These are phyloP conservation scores for Kodamaea suecica DNA, from an alignment of 1,139 yeast species.

Conservation along the genomic window DNA sequence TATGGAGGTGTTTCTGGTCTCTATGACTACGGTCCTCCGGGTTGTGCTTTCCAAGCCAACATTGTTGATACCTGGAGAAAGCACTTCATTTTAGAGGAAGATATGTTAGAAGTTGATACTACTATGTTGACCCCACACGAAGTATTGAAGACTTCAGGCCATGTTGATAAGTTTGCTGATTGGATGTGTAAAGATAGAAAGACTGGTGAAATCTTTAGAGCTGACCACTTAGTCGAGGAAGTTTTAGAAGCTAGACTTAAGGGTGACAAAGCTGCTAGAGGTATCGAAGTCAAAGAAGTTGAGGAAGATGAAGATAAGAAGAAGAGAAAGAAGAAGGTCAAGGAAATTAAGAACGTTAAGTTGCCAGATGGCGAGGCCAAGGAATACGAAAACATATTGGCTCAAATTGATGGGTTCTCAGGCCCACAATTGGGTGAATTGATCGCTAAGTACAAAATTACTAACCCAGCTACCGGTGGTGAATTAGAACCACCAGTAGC, in stretches of 20 bases:
- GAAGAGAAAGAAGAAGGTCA: constrained; percentile 82
- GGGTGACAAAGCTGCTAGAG: constrained; percentile 96
- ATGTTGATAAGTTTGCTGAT: constrained; percentile 97
- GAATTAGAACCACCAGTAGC: constrained; percentile 85
- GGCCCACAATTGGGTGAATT: constrained; percentile 91
- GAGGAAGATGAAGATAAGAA: constrained; percentile 52
- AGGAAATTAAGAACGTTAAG: constrained; percentile 86
- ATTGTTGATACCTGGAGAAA: constrained; percentile 95
- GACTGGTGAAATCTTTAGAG: constrained; percentile 97
- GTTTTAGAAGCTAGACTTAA: constrained; percentile 92
- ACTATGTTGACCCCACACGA: constrained; percentile 98
- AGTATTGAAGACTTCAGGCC: constrained; percentile 97
- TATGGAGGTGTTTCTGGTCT: constrained; percentile 99
- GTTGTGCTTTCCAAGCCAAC: constrained; percentile 97
- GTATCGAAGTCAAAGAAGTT: constrained; percentile 45
- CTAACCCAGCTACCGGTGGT: constrained; percentile 88
- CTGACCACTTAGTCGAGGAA: constrained; percentile 97
- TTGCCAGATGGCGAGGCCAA: constrained; percentile 74
- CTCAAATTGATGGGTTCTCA: constrained; percentile 92
- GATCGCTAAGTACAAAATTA: constrained; percentile 75
- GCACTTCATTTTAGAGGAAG: constrained; percentile 96
- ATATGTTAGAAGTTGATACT: constrained; percentile 97
- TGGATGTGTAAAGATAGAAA: constrained; percentile 98
- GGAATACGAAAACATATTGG: constrained; percentile 83
- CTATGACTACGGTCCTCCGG: constrained; percentile 99